Percentiles rank a stretch among this genome's conserved stretches.
These are phyloP conservation scores for Wallacemonas rigidus DNA, from an alignment of 208 protist species.

Conservation along the genomic window DNA sequence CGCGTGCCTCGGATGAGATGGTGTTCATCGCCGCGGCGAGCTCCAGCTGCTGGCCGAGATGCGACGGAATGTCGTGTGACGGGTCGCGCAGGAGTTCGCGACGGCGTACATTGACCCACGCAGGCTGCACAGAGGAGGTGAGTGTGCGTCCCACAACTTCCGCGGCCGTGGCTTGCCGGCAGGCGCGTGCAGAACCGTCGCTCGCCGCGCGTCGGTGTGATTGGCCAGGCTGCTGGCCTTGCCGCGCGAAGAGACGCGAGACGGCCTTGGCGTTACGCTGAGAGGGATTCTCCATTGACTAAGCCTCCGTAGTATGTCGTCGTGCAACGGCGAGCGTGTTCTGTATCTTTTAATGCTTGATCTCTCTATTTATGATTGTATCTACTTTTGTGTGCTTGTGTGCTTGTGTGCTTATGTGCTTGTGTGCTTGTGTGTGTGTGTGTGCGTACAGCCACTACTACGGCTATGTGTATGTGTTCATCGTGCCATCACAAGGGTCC, in stretches of 20 bases:
- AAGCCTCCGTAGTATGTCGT: neutral
- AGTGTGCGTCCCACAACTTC: conserved; percentile 12
- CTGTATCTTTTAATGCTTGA: no score
- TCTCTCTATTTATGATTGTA: no score
- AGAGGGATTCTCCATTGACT: neutral
- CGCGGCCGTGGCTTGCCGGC: conserved; percentile 6
- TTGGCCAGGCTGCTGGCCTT: conserved; percentile 1
- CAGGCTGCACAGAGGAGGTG: conserved; percentile 17
- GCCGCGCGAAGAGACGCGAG: conserved; percentile 34
- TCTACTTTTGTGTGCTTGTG: no score
- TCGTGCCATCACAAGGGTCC: no score
- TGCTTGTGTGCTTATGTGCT: no score
- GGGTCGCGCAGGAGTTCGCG: conserved; percentile 28
- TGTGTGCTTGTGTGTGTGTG: no score
- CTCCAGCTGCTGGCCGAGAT: conserved; percentile 46
- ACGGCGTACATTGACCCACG: conserved; percentile 23
- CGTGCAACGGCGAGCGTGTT: no score
- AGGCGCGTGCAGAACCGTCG: neutral
- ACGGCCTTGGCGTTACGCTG: conserved; percentile 34
- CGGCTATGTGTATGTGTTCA: no score
- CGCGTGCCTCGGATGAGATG: conserved; percentile 1
- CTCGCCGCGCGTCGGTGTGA: neutral
- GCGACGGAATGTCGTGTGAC: conserved; percentile 31
- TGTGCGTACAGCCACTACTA: no score
- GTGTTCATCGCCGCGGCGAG: conserved; percentile 40